Evolutionary conservation across 2,329 filamentous ascomycete species (phyloP).

Genomic region (Botryotinia narcissicola): DNA sequence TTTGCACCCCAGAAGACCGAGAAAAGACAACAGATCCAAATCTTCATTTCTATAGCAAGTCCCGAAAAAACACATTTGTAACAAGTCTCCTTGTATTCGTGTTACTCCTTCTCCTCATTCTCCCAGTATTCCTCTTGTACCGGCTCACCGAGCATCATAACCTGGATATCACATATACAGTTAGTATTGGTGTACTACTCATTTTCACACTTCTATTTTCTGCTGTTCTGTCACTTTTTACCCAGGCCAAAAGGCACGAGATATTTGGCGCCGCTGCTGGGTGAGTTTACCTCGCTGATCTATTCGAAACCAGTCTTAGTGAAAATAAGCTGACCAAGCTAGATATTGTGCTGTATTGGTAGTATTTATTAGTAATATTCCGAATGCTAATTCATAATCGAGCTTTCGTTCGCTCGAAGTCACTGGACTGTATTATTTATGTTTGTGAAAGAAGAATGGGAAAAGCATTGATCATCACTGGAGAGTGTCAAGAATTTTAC

Average conservation of each 20-base stretch:
- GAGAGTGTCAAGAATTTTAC: not conserved
- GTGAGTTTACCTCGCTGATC: constrained; percentile 22
- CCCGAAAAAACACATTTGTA: constrained; percentile 16
- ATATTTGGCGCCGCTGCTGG: constrained; percentile 33
- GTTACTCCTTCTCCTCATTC: constrained; percentile 12
- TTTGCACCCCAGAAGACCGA: constrained; percentile 19
- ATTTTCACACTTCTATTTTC: constrained; percentile 31
- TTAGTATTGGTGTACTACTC: constrained; percentile 28
- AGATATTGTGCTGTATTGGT: constrained; percentile 31
- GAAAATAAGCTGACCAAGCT: not conserved
- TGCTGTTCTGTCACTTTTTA: constrained; percentile 27
- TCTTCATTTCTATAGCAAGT: constrained; percentile 17
- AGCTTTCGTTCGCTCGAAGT: not conserved
- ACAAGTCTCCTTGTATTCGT: constrained; percentile 3
- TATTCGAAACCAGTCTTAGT: not conserved
- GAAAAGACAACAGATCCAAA: constrained; percentile 8
- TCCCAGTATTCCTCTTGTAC: constrained; percentile 28
- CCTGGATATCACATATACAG: constrained; percentile 17
- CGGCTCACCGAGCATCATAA: constrained; percentile 11
- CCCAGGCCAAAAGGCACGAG: constrained; percentile 32
- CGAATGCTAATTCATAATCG: not conserved
- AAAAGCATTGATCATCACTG: not conserved
- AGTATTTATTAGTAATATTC: constrained; percentile 28
- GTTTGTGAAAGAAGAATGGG: too few relatives aligned
- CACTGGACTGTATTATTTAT: not conserved